These are phyloP conservation scores for Blastobotrys persicus DNA, from an alignment of 1,139 yeast species.

Conservation along the genomic window DNA sequence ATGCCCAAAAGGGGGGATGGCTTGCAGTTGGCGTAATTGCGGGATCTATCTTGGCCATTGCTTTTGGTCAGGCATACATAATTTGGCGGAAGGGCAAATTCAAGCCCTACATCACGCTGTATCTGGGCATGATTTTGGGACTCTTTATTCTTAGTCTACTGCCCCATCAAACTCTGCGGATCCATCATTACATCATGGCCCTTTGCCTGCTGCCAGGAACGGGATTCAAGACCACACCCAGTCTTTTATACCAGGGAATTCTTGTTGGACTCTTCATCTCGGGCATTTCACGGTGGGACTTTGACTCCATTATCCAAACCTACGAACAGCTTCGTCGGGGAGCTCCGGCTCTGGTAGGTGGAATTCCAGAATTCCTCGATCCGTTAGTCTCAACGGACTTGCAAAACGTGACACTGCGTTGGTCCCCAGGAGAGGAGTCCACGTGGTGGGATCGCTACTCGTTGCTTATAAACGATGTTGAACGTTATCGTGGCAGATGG, in stretches of 20 bases:
- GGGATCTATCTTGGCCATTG: constrained; percentile 49
- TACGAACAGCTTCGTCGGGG: constrained; percentile 62
- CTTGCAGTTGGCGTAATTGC: constrained; percentile 56
- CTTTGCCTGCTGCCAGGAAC: constrained; percentile 82
- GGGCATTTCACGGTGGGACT: constrained; percentile 92
- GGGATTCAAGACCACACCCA: constrained; percentile 56
- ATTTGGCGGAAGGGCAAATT: constrained; percentile 82
- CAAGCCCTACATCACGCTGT: constrained; percentile 52
- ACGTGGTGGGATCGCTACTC: constrained; percentile 49
- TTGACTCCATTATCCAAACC: constrained; percentile 85
- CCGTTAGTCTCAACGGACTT: constrained; percentile 19
- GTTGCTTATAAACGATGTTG: constrained; percentile 74
- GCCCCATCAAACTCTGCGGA: constrained; percentile 71
- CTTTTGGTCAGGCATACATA: constrained; percentile 69
- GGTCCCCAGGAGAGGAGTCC: constrained; percentile 6
- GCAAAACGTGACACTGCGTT: constrained; percentile 11
- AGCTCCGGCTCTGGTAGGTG: constrained; percentile 60
- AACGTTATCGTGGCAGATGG: constrained; percentile 56
- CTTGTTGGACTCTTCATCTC: constrained; percentile 75
- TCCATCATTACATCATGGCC: constrained; percentile 89
- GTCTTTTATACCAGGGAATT: constrained; percentile 77
- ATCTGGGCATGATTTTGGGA: constrained; percentile 47
- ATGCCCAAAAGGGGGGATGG: constrained; percentile 73
- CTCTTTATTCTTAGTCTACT: constrained; percentile 50
- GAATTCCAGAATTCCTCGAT: constrained; percentile 50